Conservation (phyloP, 257 asterid genomes). For the Nicotiana noctiflora region DNA sequence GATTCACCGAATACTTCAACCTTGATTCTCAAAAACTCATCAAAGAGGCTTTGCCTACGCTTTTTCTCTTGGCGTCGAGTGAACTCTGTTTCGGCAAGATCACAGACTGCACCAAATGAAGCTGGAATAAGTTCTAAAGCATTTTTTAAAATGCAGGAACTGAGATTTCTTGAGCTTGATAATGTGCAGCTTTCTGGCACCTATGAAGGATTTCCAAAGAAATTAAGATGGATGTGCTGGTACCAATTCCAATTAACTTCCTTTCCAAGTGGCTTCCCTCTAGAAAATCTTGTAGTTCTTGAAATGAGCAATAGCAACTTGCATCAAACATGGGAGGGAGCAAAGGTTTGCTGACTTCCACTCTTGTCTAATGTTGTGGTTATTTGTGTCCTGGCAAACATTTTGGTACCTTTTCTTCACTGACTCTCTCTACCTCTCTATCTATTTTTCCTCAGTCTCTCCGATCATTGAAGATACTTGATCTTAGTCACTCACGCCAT, state of each 20-base stretch:
- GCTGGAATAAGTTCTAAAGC: neutral
- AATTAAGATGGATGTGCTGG: conserved; percentile 15
- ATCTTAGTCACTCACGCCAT: conserved; percentile 10
- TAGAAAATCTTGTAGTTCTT: conserved; percentile 14
- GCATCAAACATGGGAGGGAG: conserved; percentile 14
- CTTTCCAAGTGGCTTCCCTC: conserved; percentile 8
- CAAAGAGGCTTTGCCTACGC: conserved; percentile 1
- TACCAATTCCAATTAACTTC: neutral
- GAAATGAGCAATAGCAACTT: conserved; percentile 14
- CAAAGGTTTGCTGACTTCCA: conserved; percentile 6
- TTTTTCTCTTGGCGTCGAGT: neutral
- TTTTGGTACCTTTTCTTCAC: neutral
- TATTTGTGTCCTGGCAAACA: neutral
- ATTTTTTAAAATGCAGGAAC: conserved; percentile 5
- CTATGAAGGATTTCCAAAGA: conserved; percentile 13
- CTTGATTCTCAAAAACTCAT: neutral
- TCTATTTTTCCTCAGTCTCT: conserved; percentile 1
- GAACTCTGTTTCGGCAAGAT: neutral
- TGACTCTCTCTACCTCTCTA: neutral
- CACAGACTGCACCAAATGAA: neutral
- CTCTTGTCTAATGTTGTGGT: neutral
- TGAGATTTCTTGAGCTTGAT: conserved; percentile 8
- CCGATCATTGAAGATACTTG: conserved; percentile 11
- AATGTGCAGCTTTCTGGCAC: conserved; percentile 8
- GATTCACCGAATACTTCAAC: conserved; percentile 1